Conservation (phyloP, 176 grass and related monocot species). For the Pharus latifolius region DNA sequence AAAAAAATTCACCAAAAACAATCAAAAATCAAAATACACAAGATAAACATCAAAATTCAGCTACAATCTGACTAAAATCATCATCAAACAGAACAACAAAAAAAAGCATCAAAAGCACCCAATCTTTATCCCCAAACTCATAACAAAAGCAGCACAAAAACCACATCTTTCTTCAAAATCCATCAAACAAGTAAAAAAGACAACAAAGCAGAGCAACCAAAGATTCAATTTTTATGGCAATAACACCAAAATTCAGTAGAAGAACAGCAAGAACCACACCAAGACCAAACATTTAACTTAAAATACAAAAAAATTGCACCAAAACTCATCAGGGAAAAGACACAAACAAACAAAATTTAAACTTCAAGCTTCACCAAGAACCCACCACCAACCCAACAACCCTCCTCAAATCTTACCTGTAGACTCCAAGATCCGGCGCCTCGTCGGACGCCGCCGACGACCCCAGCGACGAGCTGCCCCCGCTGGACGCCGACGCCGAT, state of each 20-base stretch:
- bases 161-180: not conserved
- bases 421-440: constrained; percentile 37
- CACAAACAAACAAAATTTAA: not conserved
- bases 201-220: not conserved
- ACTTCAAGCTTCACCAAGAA: constrained; percentile 3
- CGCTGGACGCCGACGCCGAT: constrained; percentile 14
- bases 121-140: not conserved
- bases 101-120: too few relatives aligned
- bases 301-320: not conserved
- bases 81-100: not conserved
- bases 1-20: not conserved
- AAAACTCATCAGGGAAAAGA: constrained; percentile 13
- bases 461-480: constrained; percentile 38
- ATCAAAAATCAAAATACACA: not conserved
- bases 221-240: not conserved
- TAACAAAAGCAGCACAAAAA: not conserved
- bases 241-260: not conserved
- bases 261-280: not conserved
- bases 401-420: constrained; percentile 24
- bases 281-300: not conserved
- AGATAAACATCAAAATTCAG: not conserved
- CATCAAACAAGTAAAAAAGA: not conserved
- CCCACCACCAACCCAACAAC: not conserved
- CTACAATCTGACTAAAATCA: not conserved
- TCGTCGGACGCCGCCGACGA: constrained; percentile 63